Percentiles rank a stretch among this genome's conserved stretches.
Evolutionary conservation across 2,329 filamentous ascomycete species (phyloP).

Genomic region (Thelonectria rubi): DNA sequence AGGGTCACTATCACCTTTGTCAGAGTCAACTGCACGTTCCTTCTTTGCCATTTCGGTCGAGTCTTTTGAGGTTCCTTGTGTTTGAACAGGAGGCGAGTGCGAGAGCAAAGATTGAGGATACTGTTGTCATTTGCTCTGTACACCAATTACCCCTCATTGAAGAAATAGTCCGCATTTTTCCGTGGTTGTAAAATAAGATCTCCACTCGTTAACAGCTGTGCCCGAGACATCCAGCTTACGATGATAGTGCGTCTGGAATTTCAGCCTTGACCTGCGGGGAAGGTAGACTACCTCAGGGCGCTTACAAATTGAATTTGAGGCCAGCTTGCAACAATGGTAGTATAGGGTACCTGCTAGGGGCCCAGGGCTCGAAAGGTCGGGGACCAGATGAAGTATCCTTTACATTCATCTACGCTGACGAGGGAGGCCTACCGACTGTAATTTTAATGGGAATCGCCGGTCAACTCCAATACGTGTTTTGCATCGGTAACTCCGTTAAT

Average conservation of each 20-base stretch:
- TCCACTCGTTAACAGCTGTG: background rate
- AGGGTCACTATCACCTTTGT: slow-evolving; percentile 45
- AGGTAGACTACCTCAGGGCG: no score
- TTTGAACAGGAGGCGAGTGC: background rate
- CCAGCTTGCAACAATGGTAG: no score
- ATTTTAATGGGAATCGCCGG: no score
- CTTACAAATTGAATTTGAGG: no score
- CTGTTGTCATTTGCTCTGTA: background rate
- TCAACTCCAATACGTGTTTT: no score
- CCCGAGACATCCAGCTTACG: background rate
- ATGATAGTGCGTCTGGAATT: background rate
- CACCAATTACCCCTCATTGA: background rate
- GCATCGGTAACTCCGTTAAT: no score
- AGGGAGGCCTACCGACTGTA: no score
- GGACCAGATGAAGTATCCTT: no score
- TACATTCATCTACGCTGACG: no score
- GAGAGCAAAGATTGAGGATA: background rate
- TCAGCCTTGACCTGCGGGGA: no score
- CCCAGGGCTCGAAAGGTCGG: no score
- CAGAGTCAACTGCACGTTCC: slow-evolving; percentile 50
- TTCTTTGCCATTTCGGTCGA: slow-evolving; percentile 34
- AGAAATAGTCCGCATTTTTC: background rate
- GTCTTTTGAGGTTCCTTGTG: background rate
- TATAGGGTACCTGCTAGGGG: no score
- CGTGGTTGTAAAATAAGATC: background rate